Conservation (phyloP, 1,284 basidiomycete species). For the Leccinum colubrinum region DNA sequence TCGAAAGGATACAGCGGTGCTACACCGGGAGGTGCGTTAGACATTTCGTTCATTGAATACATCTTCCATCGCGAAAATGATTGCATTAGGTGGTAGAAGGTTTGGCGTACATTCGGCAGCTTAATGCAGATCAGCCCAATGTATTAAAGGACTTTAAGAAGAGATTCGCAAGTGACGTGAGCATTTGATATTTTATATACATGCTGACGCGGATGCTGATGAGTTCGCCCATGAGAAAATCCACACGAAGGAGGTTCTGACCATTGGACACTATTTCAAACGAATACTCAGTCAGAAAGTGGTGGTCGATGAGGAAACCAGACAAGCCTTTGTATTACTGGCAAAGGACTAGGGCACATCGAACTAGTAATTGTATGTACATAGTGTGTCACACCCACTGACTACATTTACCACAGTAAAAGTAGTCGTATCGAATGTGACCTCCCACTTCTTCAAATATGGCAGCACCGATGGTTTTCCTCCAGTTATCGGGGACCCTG, state of each 20-base stretch:
- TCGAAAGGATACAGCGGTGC: neutral
- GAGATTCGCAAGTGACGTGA: neutral
- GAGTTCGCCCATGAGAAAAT: neutral
- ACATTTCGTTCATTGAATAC: too few relatives aligned
- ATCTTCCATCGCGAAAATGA: too few relatives aligned
- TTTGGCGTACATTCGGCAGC: too few relatives aligned
- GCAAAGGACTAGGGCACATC: neutral
- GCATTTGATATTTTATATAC: neutral
- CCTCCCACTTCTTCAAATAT: neutral
- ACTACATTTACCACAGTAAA: neutral
- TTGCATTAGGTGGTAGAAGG: too few relatives aligned
- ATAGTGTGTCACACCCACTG: neutral
- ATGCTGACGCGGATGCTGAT: neutral
- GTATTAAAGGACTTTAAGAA: neutral
- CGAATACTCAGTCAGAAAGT: neutral
- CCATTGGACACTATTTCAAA: neutral
- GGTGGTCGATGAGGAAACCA: neutral
- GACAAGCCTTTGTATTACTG: neutral
- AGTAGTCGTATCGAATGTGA: neutral
- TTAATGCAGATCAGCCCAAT: neutral
- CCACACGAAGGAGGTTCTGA: neutral
- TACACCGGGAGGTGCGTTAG: neutral
- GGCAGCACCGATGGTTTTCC: neutral
- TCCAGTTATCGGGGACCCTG: neutral
- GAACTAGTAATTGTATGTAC: neutral